Base-by-base conservation (phyloP, 345 rosid genomes). In the Gossypium australe region DNA sequence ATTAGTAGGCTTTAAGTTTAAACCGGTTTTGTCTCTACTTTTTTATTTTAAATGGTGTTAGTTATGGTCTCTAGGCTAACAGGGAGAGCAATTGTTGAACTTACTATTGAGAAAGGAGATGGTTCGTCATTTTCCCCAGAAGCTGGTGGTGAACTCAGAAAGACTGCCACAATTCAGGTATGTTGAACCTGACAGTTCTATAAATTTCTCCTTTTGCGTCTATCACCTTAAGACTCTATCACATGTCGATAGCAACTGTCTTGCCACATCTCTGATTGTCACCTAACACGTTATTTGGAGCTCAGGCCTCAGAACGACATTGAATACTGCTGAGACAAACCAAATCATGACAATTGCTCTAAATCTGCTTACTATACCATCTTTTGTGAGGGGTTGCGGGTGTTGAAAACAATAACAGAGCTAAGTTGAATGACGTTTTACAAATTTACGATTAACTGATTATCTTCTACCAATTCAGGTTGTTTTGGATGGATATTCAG, bases 401-500 rank as follows among this genome's bases (percentile, higher is more conserved):
- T 34, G 7, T 34, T 34, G 7, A 10, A 38, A 64, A n/a, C 2
- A n/a, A 14, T 41, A 41, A 41, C 2, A 67, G 70, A 67, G 70
- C 53, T 66, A 11, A 3, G 25, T 64, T 41, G 49, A 64, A 64
- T 11, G 9, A 10, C 3, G 22, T 11, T 20, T 22, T 9, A 11
- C 1, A 48, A 52, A 71, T 71, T 55, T 20, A 13, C 48, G 10
- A 16, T 27, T 24, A 11, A 27, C 77, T 41, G 41, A 75, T 43
- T 43, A 22, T 52, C 16, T 2, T 20, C 64, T 53, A 18, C 8
- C 47, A 14, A n/a, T 78, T 77, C 85, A 92, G 97, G 83, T 94
- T 47, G 83, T 89, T 75, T 74, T 94, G 43, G 95, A 92, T 82
- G 98, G 98, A 76, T 94, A 84, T 82, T 94, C 97, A 66, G 97